Evolutionary conservation across 176 grass and related monocot genomes (phyloP).

Genomic region (Ensete ventricosum): DNA sequence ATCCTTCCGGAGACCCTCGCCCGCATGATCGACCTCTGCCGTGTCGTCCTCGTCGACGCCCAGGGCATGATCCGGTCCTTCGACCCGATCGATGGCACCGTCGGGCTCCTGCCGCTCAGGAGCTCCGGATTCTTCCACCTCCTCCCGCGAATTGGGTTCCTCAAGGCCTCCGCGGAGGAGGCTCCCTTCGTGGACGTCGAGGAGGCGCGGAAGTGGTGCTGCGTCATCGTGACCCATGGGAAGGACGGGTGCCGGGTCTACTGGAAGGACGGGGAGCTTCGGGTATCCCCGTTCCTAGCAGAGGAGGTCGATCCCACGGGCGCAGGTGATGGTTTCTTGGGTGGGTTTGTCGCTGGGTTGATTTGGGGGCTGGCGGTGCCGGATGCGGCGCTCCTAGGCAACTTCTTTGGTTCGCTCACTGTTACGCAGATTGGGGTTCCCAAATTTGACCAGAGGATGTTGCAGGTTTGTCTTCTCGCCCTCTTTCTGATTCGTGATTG

Average conservation of each 20-base stretch:
- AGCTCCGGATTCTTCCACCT: conserved; percentile 44
- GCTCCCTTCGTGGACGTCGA: conserved; percentile 74
- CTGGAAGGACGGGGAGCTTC: conserved; percentile 57
- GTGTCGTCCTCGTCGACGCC: conserved; percentile 71
- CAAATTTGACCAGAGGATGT: conserved; percentile 56
- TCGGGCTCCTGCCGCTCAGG: conserved; percentile 44
- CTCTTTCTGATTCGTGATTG: not conserved
- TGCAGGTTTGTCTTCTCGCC: conserved; percentile 48
- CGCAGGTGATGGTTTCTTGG: conserved; percentile 85
- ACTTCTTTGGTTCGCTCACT: conserved; percentile 66
- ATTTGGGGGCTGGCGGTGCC: conserved; percentile 66
- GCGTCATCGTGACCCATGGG: conserved; percentile 85
- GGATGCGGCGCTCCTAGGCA: conserved; percentile 72
- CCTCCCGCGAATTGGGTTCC: conserved; percentile 51
- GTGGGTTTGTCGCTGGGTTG: conserved; percentile 61
- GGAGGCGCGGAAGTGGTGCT: conserved; percentile 45
- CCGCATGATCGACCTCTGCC: conserved; percentile 60
- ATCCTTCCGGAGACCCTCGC: conserved; percentile 62
- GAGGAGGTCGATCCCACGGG: conserved; percentile 86
- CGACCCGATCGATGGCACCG: conserved; percentile 42
- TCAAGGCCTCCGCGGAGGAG: conserved; percentile 89
- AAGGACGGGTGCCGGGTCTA: conserved; percentile 68
- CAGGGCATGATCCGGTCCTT: conserved; percentile 89
- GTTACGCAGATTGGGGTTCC: conserved; percentile 74
- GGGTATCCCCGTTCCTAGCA: conserved; percentile 48